Conservation (phyloP, 768 basidiomycete genomes). For the Lactifluus hygrophoroides region DNA sequence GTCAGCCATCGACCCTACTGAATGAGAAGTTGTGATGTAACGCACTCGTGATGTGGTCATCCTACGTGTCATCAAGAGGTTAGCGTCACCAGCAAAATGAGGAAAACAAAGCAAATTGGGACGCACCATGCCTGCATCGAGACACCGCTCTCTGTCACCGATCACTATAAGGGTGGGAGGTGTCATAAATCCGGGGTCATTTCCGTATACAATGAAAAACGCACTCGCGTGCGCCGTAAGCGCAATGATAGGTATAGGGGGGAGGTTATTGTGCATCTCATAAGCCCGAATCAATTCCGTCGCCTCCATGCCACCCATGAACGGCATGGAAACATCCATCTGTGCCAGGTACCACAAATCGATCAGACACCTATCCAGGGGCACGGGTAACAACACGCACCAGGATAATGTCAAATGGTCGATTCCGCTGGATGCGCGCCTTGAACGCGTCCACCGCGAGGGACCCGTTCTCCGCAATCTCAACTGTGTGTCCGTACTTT, state of each 20-base stretch:
- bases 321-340: conserved; percentile 99
- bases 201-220: conserved; percentile 28
- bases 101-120: background rate
- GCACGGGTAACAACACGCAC: conserved; percentile 37
- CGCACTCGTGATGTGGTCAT: conserved; percentile 78
- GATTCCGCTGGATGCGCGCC: conserved; percentile 54
- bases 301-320: conserved; percentile 98
- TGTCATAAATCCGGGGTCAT: background rate
- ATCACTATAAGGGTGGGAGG: conserved; percentile 50
- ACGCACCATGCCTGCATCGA: conserved; percentile 60
- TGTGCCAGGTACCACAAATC: conserved; percentile 24
- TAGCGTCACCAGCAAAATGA: background rate
- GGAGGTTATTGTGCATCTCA: conserved; percentile 62
- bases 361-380: background rate
- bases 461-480: conserved; percentile 96
- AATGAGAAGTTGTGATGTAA: conserved; percentile 1
- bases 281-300: conserved; percentile 85
- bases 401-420: conserved; percentile 86
- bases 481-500: conserved; percentile 89
- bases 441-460: conserved; percentile 91
- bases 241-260: conserved; percentile 87
- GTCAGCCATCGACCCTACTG: background rate
- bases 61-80: conserved; percentile 26
- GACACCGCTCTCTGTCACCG: conserved; percentile 69
- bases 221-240: conserved; percentile 93